These are phyloP conservation scores for Colletotrichum lentis DNA, from an alignment of 2,329 filamentous ascomycete species.

Conservation along the genomic window DNA sequence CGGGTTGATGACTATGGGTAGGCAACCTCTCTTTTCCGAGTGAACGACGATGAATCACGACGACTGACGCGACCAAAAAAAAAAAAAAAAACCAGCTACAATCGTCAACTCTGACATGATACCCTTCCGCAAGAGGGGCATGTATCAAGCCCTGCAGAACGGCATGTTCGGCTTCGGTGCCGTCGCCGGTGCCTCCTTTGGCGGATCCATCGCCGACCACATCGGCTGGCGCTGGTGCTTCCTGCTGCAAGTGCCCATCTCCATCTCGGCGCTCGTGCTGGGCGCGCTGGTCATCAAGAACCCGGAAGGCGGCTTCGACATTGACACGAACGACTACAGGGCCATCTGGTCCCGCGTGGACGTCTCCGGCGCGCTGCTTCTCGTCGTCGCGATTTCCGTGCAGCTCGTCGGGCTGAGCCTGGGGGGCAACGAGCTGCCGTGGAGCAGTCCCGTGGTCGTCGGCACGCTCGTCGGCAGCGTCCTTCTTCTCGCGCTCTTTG, in stretches of 20 bases:
- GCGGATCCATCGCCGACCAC: conserved; percentile 69
- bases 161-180: conserved; percentile 68
- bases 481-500: conserved; percentile 54
- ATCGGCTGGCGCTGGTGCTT: conserved; percentile 77
- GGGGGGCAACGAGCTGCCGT: conserved; percentile 64
- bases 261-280: conserved; percentile 60
- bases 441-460: conserved; percentile 60
- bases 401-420: conserved; percentile 65
- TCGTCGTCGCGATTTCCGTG: conserved; percentile 65
- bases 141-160: conserved; percentile 70
- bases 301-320: conserved; percentile 46
- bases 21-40: conserved; percentile 31
- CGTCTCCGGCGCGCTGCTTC: conserved; percentile 62
- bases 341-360: conserved; percentile 65
- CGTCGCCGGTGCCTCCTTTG: conserved; percentile 69
- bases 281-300: conserved; percentile 63
- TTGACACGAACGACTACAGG: conserved; percentile 43
- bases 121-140: conserved; percentile 61
- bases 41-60: background rate
- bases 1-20: conserved; percentile 75
- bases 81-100: conserved; percentile 41
- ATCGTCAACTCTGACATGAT: conserved; percentile 73
- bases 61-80: conserved; percentile 13
- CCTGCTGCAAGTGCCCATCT: conserved; percentile 68
- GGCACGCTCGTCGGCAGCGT: conserved; percentile 54